Conservation (phyloP, 1,284 basidiomycete genomes). For the Melampsora abietis-canadensis region DNA sequence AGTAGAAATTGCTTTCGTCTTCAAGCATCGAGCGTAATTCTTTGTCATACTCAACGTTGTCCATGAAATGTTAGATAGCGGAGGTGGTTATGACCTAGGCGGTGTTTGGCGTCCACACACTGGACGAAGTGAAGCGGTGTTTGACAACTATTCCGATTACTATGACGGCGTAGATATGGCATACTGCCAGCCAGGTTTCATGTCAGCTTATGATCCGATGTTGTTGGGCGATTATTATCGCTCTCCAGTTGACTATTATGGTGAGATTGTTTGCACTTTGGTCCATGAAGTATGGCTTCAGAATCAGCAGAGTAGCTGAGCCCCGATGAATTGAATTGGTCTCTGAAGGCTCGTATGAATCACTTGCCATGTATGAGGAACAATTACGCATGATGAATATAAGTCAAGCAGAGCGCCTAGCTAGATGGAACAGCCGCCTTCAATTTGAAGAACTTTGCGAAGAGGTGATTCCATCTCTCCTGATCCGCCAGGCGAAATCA, state of each 20-base stretch:
- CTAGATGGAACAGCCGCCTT: constrained; percentile 30
- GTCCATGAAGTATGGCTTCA: no score
- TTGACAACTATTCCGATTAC: constrained; percentile 10
- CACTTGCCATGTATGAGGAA: constrained; percentile 23
- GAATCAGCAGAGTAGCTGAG: no score
- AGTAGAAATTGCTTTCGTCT: no score
- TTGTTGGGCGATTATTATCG: constrained; percentile 26
- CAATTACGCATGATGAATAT: constrained; percentile 32
- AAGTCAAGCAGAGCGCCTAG: constrained; percentile 23
- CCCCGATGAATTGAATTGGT: no score
- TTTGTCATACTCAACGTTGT: no score
- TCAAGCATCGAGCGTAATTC: no score
- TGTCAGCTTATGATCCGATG: not conserved
- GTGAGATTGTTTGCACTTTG: constrained; percentile 2
- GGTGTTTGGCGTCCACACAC: constrained; percentile 38
- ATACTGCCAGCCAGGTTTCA: constrained; percentile 3
- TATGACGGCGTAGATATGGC: not conserved
- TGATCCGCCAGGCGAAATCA: not conserved
- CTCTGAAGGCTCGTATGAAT: constrained; percentile 2
- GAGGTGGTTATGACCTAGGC: constrained; percentile 37
- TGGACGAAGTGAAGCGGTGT: constrained; percentile 24
- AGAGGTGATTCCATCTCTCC: constrained; percentile 9
- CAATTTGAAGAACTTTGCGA: constrained; percentile 38
- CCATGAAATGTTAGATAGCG: not conserved
- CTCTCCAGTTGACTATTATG: constrained; percentile 23